Conservation (phyloP, 208 protist species). For the Paratrypanosoma confusum region DNA sequence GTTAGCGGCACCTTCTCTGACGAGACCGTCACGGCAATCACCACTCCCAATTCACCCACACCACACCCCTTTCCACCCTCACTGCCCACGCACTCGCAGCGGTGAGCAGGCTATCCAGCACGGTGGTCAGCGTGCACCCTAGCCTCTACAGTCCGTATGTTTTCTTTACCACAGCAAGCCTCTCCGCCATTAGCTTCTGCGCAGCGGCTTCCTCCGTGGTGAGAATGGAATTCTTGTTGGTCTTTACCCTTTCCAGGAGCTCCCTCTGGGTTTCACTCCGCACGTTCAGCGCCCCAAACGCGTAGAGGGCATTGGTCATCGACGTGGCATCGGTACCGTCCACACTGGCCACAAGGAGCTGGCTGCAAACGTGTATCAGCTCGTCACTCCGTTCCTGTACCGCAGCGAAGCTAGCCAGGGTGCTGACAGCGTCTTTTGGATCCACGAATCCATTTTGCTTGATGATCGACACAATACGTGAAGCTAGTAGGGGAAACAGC, state of each 20-base stretch:
- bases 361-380: conserved; percentile 59
- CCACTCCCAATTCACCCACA: no score
- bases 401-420: conserved; percentile 77
- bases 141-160: conserved; percentile 8
- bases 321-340: conserved; percentile 20
- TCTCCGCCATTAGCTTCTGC: conserved; percentile 5
- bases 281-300: conserved; percentile 57
- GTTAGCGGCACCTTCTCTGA: no score
- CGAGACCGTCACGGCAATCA: no score
- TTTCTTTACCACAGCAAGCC: conserved; percentile 17
- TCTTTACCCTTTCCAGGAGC: conserved; percentile 35
- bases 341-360: conserved; percentile 39
- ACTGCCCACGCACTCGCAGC: no score
- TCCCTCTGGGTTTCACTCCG: conserved; percentile 70
- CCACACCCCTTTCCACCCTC: no score
- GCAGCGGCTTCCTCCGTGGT: conserved; percentile 4
- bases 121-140: no score
- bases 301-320: conserved; percentile 63
- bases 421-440: conserved; percentile 43
- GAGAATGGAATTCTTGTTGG: conserved; percentile 3
- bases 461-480: conserved; percentile 43
- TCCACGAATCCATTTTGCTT: conserved; percentile 50
- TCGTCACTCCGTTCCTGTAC: conserved; percentile 82
- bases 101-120: no score
- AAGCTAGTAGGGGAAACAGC: conserved; percentile 79